phyloP scores from a whole-genome alignment of 805 yeast genomes.

The Yamadazyma endophytica region DNA sequence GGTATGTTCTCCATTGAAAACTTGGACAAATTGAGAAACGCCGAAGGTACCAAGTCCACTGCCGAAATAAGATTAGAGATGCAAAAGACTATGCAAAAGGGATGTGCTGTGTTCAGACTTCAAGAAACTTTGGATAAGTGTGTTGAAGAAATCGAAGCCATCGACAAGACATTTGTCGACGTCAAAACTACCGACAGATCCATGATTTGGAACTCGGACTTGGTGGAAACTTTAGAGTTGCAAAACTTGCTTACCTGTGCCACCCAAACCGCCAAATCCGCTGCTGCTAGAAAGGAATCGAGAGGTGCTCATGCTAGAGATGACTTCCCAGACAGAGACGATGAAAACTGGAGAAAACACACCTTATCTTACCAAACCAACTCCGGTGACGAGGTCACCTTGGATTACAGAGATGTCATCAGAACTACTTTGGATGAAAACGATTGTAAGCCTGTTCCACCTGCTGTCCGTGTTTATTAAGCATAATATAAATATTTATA shows the following conservation, averaged over 20 bases:
- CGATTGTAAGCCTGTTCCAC: conserved; percentile 96
- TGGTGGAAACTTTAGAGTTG: conserved; percentile 92
- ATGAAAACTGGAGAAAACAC: conserved; percentile 96
- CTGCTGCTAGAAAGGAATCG: conserved; percentile 93
- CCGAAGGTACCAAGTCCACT: conserved; percentile 76
- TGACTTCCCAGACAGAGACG: conserved; percentile 95
- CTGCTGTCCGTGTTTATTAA: conserved; percentile 92
- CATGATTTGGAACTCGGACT: conserved; percentile 98
- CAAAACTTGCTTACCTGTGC: conserved; percentile 97
- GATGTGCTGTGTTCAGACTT: conserved; percentile 94
- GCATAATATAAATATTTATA: not conserved
- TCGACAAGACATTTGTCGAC: conserved; percentile 70
- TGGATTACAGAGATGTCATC: conserved; percentile 85
- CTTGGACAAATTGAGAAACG: conserved; percentile 83
- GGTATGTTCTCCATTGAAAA: conserved; percentile 89
- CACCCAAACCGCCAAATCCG: conserved; percentile 89
- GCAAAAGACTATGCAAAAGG: conserved; percentile 96
- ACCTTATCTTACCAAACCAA: conserved; percentile 84
- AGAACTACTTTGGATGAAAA: conserved; percentile 79
- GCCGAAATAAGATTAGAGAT: conserved; percentile 85
- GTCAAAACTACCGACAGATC: conserved; percentile 92
- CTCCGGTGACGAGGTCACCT: conserved; percentile 64
- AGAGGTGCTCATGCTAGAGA: conserved; percentile 99
- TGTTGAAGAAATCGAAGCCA: conserved; percentile 69
- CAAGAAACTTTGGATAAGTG: conserved; percentile 91